phyloP scores from a whole-genome alignment of 164 flowering plant species.

The Buxus sempervirens region DNA sequence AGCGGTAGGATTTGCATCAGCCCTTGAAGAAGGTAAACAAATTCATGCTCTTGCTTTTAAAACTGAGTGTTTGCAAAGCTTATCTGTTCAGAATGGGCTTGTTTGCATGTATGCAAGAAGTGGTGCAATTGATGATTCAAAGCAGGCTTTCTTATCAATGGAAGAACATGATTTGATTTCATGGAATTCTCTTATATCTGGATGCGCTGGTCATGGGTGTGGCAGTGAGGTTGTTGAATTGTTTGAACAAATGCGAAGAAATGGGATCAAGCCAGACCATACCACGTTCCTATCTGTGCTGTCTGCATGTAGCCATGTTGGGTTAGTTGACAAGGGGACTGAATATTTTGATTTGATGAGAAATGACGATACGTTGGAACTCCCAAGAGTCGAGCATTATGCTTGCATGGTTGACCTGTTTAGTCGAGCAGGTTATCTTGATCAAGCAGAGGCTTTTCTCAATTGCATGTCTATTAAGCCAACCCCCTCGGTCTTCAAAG shows the following conservation, averaged over 20 bases:
- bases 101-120: slow-evolving; percentile 60
- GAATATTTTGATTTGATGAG: slow-evolving; percentile 42
- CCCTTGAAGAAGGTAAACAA: slow-evolving; percentile 52
- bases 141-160: slow-evolving; percentile 34
- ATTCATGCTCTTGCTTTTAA: slow-evolving; percentile 43
- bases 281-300: slow-evolving; percentile 44
- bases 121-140: slow-evolving; percentile 43
- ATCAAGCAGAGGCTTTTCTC: slow-evolving; percentile 49
- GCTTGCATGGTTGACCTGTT: slow-evolving; percentile 46
- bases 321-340: slow-evolving; percentile 46
- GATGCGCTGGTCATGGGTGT: slow-evolving; percentile 49
- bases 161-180: slow-evolving; percentile 42
- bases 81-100: slow-evolving; percentile 45
- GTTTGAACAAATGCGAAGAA: slow-evolving; percentile 46
- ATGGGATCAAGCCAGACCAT: slow-evolving; percentile 31
- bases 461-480: slow-evolving; percentile 38
- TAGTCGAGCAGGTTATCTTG: slow-evolving; percentile 43
- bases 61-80: slow-evolving; percentile 30
- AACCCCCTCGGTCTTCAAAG: slow-evolving; percentile 35
- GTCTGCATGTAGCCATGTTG: slow-evolving; percentile 57
- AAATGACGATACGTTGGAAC: slow-evolving; percentile 15
- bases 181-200: slow-evolving; percentile 55
- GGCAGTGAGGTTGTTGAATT: slow-evolving; percentile 41
- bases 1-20: slow-evolving; percentile 39
- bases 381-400: slow-evolving; percentile 41